Evolutionary conservation across 495 filamentous ascomycete species (phyloP), one percentile per base, ranked within the genome.

Genomic region (Amphirosellinia nigrospora): DNA sequence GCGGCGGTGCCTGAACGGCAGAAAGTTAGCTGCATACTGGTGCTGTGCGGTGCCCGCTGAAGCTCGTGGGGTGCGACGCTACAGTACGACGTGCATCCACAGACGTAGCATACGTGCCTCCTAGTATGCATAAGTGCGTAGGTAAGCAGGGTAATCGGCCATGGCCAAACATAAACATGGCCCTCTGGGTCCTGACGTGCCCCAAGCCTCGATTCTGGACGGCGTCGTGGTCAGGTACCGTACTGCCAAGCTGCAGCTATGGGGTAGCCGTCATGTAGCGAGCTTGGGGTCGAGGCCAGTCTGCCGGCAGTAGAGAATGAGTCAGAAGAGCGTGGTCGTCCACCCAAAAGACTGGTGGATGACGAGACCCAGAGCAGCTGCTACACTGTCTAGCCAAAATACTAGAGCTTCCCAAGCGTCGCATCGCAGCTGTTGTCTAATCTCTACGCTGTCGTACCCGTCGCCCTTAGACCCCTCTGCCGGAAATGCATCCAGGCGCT

Each of bases 1-100:
- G 66, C 55, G 66, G 45, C 66, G 71, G 70, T 71, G 69, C 72
- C 72, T 71, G 68, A 68, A 70, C 58, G 45, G 60, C 52, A 68
- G 59, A 64, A 48, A 60, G 50, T 45, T 41, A 43, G 66, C 66
- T 60, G 58, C 66, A 69, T 69, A 23, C 45, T 52, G 46, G 36
- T 55, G 48, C 46, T 55, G 67, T 70, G 34, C 59, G 50, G 41
- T 64, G 60, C 30, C 68, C 61, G 68, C 68, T 62, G 68, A 70
- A 70, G 56, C 59, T 68, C 65, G 65, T 68, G 65, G 65, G 38
- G 43, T 68, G 52, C 52, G 65, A 68, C 65, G 39, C 50, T 68
- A 48, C 4, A 36, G 65, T 56, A 50, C 60, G 23, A 64, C 60
- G n/a, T 59, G 32, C 60, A 64, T 50, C 16, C 32, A 28, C 38